Conservation (phyloP, 2,329 filamentous ascomycete genomes). For the Phaeophleospora eucalypticola region DNA sequence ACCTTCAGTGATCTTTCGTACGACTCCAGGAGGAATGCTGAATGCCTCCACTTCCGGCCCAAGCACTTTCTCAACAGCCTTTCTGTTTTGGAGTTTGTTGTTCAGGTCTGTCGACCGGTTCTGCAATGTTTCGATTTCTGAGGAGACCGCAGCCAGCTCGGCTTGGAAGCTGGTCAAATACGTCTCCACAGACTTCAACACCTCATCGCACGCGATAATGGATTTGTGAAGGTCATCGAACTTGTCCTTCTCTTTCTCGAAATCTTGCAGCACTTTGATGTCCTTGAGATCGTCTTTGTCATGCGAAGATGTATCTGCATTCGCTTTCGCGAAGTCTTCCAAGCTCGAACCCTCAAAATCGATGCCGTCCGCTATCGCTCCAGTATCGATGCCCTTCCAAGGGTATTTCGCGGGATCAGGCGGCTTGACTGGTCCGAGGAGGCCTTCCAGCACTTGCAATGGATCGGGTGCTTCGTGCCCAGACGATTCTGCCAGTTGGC, state of each 20-base stretch:
- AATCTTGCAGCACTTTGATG: slow-evolving; percentile 46
- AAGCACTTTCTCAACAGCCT: slow-evolving; percentile 80
- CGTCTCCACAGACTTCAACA: slow-evolving; percentile 85
- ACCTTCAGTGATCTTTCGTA: slow-evolving; percentile 82
- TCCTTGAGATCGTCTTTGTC: slow-evolving; percentile 18
- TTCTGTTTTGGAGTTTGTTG: slow-evolving; percentile 80
- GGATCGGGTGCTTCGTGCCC: slow-evolving; percentile 63
- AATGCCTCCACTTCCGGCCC: slow-evolving; percentile 89
- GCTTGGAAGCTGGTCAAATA: slow-evolving; percentile 91
- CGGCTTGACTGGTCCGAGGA: slow-evolving; percentile 45
- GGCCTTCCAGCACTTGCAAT: slow-evolving; percentile 61
- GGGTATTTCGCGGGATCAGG: slow-evolving; percentile 10
- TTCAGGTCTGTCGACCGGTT: slow-evolving; percentile 79
- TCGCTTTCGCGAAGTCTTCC: slow-evolving; percentile 59
- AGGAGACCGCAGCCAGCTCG: slow-evolving; percentile 85
- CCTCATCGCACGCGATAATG: slow-evolving; percentile 85
- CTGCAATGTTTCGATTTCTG: slow-evolving; percentile 92
- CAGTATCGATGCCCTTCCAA: slow-evolving; percentile 36
- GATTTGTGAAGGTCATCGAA: slow-evolving; percentile 89
- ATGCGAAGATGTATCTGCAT: slow-evolving; percentile 24
- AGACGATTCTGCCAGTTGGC: slow-evolving; percentile 47
- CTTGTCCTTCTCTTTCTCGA: slow-evolving; percentile 71
- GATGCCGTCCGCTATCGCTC: slow-evolving; percentile 58
- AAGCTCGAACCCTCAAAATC: slow-evolving; percentile 78
- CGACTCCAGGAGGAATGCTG: slow-evolving; percentile 76